Percentiles rank a stretch among this genome's conserved stretches.
phyloP scores from a whole-genome alignment of 148 eudicot genomes.

The Persicaria maculosa region DNA sequence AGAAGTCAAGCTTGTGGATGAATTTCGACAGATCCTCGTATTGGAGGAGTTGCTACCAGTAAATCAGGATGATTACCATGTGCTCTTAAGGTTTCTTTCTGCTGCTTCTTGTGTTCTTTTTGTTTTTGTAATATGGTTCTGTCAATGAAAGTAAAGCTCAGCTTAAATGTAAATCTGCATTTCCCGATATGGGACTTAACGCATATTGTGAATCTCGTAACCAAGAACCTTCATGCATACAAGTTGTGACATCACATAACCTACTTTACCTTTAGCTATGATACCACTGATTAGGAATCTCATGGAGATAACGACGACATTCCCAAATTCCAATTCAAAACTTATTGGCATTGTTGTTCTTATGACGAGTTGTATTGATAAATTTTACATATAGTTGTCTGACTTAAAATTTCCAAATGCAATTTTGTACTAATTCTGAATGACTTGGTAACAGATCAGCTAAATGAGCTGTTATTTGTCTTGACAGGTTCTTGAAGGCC shows the following conservation, averaged over 20 bases:
- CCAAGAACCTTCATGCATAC: too few species aligned
- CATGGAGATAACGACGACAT: too few species aligned
- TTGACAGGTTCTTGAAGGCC: constrained; percentile 78
- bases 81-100: constrained; percentile 59
- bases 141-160: background rate
- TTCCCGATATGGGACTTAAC: background rate
- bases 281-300: too few species aligned
- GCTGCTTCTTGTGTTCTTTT: background rate
- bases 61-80: constrained; percentile 74
- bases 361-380: too few species aligned
- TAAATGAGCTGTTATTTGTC: background rate
- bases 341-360: too few species aligned
- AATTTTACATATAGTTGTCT: too few species aligned
- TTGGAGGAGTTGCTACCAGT: constrained; percentile 70
- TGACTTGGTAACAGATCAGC: background rate
- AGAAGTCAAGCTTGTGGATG: constrained; percentile 69
- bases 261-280: too few species aligned
- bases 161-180: background rate
- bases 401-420: too few species aligned
- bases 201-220: background rate
- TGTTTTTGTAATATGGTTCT: background rate
- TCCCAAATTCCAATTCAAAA: too few species aligned
- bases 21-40: constrained; percentile 63
- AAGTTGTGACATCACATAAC: too few species aligned
- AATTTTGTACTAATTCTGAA: background rate